phyloP scores from a whole-genome alignment of 306 rosid genomes.

The Medicago lupulina region DNA sequence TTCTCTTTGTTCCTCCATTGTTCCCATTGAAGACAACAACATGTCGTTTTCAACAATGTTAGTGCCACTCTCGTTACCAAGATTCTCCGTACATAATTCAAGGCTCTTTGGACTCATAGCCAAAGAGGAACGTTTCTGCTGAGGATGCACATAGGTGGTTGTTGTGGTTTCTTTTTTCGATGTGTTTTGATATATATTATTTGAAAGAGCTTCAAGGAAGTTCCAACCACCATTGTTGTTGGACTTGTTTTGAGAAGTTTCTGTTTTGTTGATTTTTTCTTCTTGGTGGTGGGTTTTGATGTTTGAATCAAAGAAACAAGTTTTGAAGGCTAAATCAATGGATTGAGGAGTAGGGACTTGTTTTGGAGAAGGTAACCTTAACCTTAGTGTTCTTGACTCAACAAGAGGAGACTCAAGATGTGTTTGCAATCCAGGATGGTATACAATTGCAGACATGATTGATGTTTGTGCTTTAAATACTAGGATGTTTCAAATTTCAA shows the following conservation, averaged over 20 bases:
- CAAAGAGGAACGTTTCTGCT: constrained; percentile 52
- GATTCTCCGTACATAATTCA: constrained; percentile 78
- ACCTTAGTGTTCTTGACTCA: constrained; percentile 67
- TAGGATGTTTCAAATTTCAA: background rate
- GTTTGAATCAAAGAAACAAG: constrained; percentile 51
- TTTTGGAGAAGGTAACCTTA: constrained; percentile 57
- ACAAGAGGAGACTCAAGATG: constrained; percentile 50
- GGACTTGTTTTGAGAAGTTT: background rate
- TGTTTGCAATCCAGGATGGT: constrained; percentile 26
- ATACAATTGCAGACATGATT: constrained; percentile 78
- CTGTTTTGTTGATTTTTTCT: constrained; percentile 26
- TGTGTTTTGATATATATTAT: constrained; percentile 20
- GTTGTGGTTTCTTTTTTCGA: constrained; percentile 29
- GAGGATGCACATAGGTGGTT: constrained; percentile 63
- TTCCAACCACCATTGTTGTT: constrained; percentile 49
- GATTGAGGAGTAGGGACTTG: constrained; percentile 34
- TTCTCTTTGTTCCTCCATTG: constrained; percentile 51
- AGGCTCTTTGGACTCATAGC: constrained; percentile 67
- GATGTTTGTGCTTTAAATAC: background rate
- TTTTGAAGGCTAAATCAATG: constrained; percentile 51
- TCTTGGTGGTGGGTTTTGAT: background rate
- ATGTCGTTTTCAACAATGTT: constrained; percentile 52
- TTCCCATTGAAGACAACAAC: constrained; percentile 38
- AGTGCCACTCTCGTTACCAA: constrained; percentile 87
- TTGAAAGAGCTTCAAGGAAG: constrained; percentile 65